Evolutionary conservation across 805 yeast species (phyloP), one percentile per base, ranked within the genome.

Genomic region (Yamadazyma scolyti): DNA sequence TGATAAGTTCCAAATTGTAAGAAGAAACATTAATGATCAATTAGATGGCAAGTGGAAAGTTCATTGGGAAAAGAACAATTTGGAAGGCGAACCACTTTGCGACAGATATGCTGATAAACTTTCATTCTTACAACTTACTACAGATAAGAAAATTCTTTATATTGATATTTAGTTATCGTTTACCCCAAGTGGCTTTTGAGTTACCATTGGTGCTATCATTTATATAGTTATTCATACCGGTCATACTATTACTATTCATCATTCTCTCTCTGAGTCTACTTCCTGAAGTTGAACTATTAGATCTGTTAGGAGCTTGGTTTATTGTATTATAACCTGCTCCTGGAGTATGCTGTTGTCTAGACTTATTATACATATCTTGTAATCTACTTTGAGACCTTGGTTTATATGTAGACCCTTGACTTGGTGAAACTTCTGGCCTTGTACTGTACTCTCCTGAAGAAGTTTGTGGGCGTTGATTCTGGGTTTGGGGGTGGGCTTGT

Each of bases 281-380:
- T 4, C 52, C 54, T 6, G 58, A 43, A 7, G 57, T 46, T 11
- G 54, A 45, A 27, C 57, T 48, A 37, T 56, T 56, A 19, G 47
- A 28, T 26, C 62, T 37, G 11, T 37, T 36, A 0, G 58, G 54
- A 1, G 43, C 42, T 14, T 33, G 47, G 26, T 34, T 50, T 1
- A 47, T 43, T 5, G 51, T 29, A 31, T 44, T 48, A 23, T 46
- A 43, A 5, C 61, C 61, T 4, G 58, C 43, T 6, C 64, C 65
- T 2, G 66, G 59, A 2, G 50, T 43, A 11, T 57, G 44, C 28
- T 61, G 64, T 37, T 60, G 68, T 15, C 67, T 44, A 6, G 70
- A 59, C 37, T 53, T 54, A 35, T 64, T 56, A 43, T 65, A 56
- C 59, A 65, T 46, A 28, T 61, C 69, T 42, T 57, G 64, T 27